Evolutionary conservation across 345 rosid genomes (phyloP).

Genomic region (Salix brachista): DNA sequence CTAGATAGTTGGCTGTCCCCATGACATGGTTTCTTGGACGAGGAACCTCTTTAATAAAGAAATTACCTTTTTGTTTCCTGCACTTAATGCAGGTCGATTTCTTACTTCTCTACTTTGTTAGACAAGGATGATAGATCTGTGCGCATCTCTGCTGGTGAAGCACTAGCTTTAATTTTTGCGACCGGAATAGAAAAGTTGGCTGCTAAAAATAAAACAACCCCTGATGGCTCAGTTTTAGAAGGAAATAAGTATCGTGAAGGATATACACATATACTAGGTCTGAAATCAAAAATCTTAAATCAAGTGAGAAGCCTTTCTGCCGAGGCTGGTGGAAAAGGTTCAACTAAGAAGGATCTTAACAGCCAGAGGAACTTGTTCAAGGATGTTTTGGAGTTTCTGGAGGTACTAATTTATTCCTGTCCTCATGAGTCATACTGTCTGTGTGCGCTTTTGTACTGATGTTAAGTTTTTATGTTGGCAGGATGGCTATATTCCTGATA

Average conservation of each 20-base stretch:
- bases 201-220: conserved; percentile 36
- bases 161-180: conserved; percentile 77
- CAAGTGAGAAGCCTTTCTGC: conserved; percentile 71
- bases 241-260: conserved; percentile 52
- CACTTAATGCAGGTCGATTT: conserved; percentile 54
- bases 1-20: neutral
- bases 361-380: conserved; percentile 77
- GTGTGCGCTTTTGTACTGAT: neutral
- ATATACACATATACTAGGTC: conserved; percentile 51
- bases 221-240: conserved; percentile 39
- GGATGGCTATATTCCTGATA: conserved; percentile 62
- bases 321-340: conserved; percentile 96
- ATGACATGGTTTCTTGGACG: neutral
- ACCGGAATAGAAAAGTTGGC: conserved; percentile 66
- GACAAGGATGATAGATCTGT: conserved; percentile 84
- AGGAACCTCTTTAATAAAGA: neutral
- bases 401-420: conserved; percentile 35
- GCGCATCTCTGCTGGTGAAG: conserved; percentile 96
- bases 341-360: conserved; percentile 84
- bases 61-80: neutral
- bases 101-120: conserved; percentile 63
- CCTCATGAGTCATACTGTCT: neutral
- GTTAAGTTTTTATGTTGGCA: conserved; percentile 22
- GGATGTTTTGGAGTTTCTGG: conserved; percentile 74
- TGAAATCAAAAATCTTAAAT: conserved; percentile 54